These are phyloP conservation scores for Agrocybe praecox DNA, from an alignment of 768 basidiomycete species.

Conservation along the genomic window DNA sequence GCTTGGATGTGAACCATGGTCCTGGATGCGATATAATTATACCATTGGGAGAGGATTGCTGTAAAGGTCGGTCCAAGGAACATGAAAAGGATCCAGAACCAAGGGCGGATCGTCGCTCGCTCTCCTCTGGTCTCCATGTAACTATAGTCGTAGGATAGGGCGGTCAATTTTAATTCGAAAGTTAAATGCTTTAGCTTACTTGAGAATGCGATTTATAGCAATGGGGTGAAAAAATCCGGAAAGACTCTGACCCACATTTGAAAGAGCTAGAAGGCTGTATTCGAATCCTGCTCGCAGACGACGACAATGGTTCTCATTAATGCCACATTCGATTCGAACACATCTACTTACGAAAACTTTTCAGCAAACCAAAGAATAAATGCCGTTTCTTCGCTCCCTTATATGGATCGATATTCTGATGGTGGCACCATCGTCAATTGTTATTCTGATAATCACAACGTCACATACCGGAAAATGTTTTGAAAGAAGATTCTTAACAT, in stretches of 20 bases:
- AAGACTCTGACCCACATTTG: background rate
- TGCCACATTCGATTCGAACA: background rate
- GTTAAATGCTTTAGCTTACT: background rate
- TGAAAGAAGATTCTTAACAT: slow-evolving; percentile 22
- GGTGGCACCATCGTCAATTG: background rate
- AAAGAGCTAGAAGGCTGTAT: slow-evolving; percentile 26
- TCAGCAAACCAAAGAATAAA: slow-evolving; percentile 47
- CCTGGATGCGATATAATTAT: slow-evolving; percentile 49
- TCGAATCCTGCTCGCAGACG: slow-evolving; percentile 12
- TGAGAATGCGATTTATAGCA: background rate
- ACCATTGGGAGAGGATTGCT: slow-evolving; percentile 53
- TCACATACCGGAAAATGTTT: slow-evolving; percentile 18
- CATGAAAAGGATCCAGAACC: slow-evolving; percentile 66
- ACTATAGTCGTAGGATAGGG: too few relatives aligned
- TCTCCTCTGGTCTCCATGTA: slow-evolving; percentile 59
- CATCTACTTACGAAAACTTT: slow-evolving; percentile 31
- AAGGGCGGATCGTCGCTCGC: slow-evolving; percentile 52
- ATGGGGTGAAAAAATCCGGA: background rate
- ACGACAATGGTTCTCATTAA: slow-evolving; percentile 12
- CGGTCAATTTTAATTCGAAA: too few relatives aligned
- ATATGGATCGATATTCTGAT: slow-evolving; percentile 41
- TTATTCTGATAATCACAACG: slow-evolving; percentile 1
- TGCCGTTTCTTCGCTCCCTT: slow-evolving; percentile 41
- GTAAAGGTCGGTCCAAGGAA: slow-evolving; percentile 48
- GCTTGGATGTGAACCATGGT: slow-evolving; percentile 41